Conservation (phyloP, 2,329 filamentous ascomycete species). For the Fusarium sp. region DNA sequence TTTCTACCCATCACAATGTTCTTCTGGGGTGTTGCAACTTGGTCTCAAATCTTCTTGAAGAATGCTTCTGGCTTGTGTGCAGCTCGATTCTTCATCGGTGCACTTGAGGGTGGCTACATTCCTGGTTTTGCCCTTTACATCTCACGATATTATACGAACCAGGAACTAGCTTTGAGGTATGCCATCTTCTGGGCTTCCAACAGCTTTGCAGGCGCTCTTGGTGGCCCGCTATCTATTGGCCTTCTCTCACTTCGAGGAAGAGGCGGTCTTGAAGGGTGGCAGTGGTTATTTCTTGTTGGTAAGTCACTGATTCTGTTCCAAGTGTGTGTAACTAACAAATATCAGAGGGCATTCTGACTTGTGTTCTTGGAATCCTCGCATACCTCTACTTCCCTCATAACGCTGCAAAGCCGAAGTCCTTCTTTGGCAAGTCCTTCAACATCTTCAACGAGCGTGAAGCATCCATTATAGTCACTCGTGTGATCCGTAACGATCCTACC, state of each 20-base stretch:
- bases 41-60: conserved; percentile 49
- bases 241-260: conserved; percentile 46
- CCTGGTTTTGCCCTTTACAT: conserved; percentile 51
- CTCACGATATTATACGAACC: conserved; percentile 49
- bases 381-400: conserved; percentile 50
- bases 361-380: conserved; percentile 40
- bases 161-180: conserved; percentile 49
- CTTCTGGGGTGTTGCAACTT: conserved; percentile 50
- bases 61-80: conserved; percentile 45
- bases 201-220: conserved; percentile 47
- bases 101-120: conserved; percentile 52
- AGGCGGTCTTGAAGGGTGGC: conserved; percentile 48
- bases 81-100: conserved; percentile 49
- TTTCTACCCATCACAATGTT: conserved; percentile 51
- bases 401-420: conserved; percentile 44
- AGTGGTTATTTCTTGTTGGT: conserved; percentile 52
- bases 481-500: conserved; percentile 49
- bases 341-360: conserved; percentile 48
- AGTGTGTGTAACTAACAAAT: too few species aligned
- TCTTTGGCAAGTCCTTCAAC: conserved; percentile 45
- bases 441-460: conserved; percentile 47
- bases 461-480: conserved; percentile 48
- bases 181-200: conserved; percentile 52
- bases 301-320: too few species aligned
- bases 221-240: conserved; percentile 48